Evolutionary conservation across 2,329 filamentous ascomycete species (phyloP), one percentile per base, ranked within the genome.

Genomic region (Ramichloridium luteum): DNA sequence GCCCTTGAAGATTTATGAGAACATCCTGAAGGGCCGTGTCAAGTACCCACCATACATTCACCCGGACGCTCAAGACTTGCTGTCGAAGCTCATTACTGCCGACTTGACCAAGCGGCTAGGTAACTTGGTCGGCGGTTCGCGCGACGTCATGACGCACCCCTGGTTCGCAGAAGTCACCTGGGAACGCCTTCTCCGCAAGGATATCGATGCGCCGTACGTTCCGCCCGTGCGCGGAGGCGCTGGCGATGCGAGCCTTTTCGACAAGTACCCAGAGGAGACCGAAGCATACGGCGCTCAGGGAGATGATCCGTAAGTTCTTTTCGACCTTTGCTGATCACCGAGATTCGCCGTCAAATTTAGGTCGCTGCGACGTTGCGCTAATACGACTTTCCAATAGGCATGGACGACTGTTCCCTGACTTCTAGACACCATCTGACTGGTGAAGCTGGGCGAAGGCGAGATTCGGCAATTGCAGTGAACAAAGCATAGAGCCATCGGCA

Each of bases 1-100:
- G 27, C 88, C 90, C 3, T 93, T 98, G 74, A 94, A 93, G 62
- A 98, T 98, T 52, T 98, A 98, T 63, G 90, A 98, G 65, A 98
- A 98, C 57, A 98, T 98, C 51, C 72, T 98, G 43, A 86, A 85
- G 53, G 90, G 88, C 38, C 79, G 81, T 49, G 82, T 98, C 59
- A 96, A 94, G 62, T 98, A 96, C 56, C 90, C 90, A 32, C 79
- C 82, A 4, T 98, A 96, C 57, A 82, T 98, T 50, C 84, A 96
- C 54, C 77, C 80, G 1, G 90, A 96, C 54, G 90, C 90, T 0
- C 85, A 93, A 54, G 82, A 96, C 56, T 68, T 98, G 36, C 73
- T 98, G 20, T 80, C 90, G 52, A 80, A 85, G 48, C 70, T 98
- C 47, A 96, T 98, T 59, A 98, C 90, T 15, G 74, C 81, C 20